Evolutionary conservation across 2,329 filamentous ascomycete species (phyloP), one percentile per base, ranked within the genome.

Genomic region (Phialocephala sp.): DNA sequence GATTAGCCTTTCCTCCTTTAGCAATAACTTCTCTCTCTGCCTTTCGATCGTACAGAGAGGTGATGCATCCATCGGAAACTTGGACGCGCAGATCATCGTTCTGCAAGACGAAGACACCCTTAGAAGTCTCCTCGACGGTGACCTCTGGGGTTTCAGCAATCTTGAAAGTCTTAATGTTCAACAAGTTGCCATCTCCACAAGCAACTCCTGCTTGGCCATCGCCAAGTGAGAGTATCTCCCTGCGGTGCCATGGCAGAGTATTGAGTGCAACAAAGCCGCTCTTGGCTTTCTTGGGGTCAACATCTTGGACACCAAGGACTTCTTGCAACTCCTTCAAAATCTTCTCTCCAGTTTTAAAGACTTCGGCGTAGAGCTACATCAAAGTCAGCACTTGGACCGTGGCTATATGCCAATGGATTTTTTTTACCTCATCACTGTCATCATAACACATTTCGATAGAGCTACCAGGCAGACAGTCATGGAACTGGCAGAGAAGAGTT

Each of bases 401-500:
- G 14, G 18, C 27, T 32, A 45, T 37, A 14, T 20, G 14, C 8
- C 37, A 37, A 15, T 11, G 15, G 14, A 20, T 54, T 72, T 80
- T 76, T 78, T 80, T 76, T 78, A 87, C 86, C 80, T 93, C 86
- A 76, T 97, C 91, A 2, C 94, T 97, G 76, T 99, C 95, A 77
- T 97, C 92, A 74, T 98, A 98, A 78, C 93, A 97, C 93, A 98
- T 97, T 78, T 96, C 94, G 72, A 99, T 98, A 39, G 89, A 92
- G 76, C 93, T 97, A 63, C 95, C 95, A 0, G 95, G 95, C 60
- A 99, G 84, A 76, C 95, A 98, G 76, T 99, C 95, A 71, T 99
- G 95, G 83, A 99, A 99, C 75, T 99, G 95, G 71, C 94, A 98
- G 32, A 98, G 86, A 27, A 98, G 84, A 2, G 94, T 90, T 63